Conservation (phyloP, 106 monocot genomes). For the Phalaenopsis equestris region DNA sequence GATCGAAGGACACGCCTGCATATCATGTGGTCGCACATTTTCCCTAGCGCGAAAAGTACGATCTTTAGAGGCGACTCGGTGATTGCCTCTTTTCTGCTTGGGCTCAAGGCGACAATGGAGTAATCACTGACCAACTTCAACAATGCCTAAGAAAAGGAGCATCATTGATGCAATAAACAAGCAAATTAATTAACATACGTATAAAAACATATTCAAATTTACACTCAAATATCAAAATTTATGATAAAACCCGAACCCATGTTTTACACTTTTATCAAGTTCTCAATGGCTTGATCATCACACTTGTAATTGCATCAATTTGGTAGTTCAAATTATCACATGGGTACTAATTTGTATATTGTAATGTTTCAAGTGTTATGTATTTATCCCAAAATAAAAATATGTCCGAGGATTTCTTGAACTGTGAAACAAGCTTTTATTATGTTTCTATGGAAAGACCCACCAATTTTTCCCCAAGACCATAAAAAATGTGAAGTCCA, state of each 20-base stretch:
- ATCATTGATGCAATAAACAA: neutral
- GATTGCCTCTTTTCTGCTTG: constrained; percentile 51
- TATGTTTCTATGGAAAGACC: neutral
- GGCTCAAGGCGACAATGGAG: constrained; percentile 47
- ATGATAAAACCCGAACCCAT: too few species aligned
- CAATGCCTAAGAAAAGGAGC: constrained; percentile 42
- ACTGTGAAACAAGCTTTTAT: too few species aligned
- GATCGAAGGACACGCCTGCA: constrained; percentile 67
- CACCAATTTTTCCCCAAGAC: neutral
- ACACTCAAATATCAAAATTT: too few species aligned
- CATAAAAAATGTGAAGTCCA: neutral
- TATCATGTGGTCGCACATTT: constrained; percentile 77
- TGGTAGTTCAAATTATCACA: too few species aligned
- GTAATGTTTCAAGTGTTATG: too few species aligned
- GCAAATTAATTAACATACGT: neutral
- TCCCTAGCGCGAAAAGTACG: constrained; percentile 73
- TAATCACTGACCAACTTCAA: constrained; percentile 68
- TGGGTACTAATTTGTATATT: too few species aligned
- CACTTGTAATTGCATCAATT: too few species aligned
- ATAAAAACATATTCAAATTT: too few species aligned
- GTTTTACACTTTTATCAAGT: too few species aligned
- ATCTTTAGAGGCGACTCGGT: constrained; percentile 76
- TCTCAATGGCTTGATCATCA: too few species aligned
- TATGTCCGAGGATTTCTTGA: too few species aligned
- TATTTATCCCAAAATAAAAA: too few species aligned